phyloP scores from a whole-genome alignment of 768 basidiomycete genomes.

The Russula abietina region DNA sequence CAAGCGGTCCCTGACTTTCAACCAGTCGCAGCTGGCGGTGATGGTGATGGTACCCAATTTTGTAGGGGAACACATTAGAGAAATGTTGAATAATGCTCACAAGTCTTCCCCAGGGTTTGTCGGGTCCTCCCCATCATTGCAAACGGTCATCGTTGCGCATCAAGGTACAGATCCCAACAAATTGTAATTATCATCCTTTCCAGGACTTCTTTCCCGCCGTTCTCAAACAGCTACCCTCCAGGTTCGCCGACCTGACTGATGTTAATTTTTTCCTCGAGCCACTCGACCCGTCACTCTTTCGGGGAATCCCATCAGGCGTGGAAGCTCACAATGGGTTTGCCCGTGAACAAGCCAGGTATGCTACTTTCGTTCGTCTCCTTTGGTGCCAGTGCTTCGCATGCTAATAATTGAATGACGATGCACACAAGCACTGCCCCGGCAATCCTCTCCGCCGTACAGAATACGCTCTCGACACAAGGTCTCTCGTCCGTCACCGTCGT shows the following conservation, averaged over 20 bases:
- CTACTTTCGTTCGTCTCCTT: background rate
- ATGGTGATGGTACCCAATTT: conserved; percentile 39
- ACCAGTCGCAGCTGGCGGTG: conserved; percentile 44
- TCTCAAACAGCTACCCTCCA: conserved; percentile 14
- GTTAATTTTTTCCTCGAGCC: conserved; percentile 33
- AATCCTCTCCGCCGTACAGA: conserved; percentile 5
- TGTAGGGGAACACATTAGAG: conserved; percentile 30
- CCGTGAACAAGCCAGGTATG: conserved; percentile 41
- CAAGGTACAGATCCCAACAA: conserved; percentile 35
- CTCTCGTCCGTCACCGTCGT: conserved; percentile 7
- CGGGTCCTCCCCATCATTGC: conserved; percentile 41
- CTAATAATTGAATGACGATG: background rate
- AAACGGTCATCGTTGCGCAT: conserved; percentile 35
- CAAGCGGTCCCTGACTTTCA: conserved; percentile 43
- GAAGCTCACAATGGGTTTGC: conserved; percentile 45
- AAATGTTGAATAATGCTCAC: background rate
- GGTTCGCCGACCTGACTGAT: conserved; percentile 40
- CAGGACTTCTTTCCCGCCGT: background rate
- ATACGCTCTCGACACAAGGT: background rate
- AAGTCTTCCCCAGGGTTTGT: conserved; percentile 41
- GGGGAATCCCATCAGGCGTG: conserved; percentile 40
- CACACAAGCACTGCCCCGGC: background rate
- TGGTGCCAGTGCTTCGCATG: background rate
- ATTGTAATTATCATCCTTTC: conserved; percentile 26
- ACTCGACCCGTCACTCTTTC: conserved; percentile 42